phyloP scores from a whole-genome alignment of 2,329 filamentous ascomycete genomes.

The Fusarium multiceps region DNA sequence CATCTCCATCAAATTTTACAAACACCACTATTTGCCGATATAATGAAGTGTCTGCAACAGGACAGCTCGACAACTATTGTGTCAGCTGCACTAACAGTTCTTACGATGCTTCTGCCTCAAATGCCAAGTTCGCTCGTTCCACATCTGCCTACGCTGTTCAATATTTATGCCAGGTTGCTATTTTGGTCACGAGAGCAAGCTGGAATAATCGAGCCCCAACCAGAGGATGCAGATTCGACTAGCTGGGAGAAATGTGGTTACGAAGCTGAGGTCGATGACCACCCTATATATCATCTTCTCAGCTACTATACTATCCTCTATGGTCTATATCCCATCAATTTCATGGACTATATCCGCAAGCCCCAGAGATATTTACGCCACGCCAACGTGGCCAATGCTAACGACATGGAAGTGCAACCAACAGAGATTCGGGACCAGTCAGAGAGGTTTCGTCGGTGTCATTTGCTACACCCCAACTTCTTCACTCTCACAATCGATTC shows the following conservation, averaged over 20 bases:
- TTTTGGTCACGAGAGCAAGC: slow-evolving; percentile 77
- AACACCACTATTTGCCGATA: slow-evolving; percentile 76
- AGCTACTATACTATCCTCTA: slow-evolving; percentile 87
- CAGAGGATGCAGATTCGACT: slow-evolving; percentile 54
- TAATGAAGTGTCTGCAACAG: slow-evolving; percentile 78
- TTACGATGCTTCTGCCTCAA: slow-evolving; percentile 86
- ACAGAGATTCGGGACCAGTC: slow-evolving; percentile 80
- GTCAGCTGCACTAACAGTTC: slow-evolving; percentile 77
- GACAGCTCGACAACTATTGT: slow-evolving; percentile 82
- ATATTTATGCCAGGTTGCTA: slow-evolving; percentile 81
- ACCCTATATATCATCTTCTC: slow-evolving; percentile 72
- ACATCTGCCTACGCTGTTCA: slow-evolving; percentile 79
- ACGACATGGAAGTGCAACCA: slow-evolving; percentile 82
- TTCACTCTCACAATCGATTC: slow-evolving; percentile 82
- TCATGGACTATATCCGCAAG: slow-evolving; percentile 87
- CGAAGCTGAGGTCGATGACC: slow-evolving; percentile 70
- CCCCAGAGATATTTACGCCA: slow-evolving; percentile 82
- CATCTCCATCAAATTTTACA: slow-evolving; percentile 79
- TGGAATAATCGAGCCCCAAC: slow-evolving; percentile 51
- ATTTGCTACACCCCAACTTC: slow-evolving; percentile 86
- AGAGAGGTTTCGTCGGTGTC: slow-evolving; percentile 77
- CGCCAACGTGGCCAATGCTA: slow-evolving; percentile 74
- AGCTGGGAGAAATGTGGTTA: slow-evolving; percentile 74
- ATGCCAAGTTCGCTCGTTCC: slow-evolving; percentile 78
- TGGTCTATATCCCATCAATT: slow-evolving; percentile 85